phyloP scores from a whole-genome alignment of 148 eudicot genomes.

The Rhododendron kiyosumense region DNA sequence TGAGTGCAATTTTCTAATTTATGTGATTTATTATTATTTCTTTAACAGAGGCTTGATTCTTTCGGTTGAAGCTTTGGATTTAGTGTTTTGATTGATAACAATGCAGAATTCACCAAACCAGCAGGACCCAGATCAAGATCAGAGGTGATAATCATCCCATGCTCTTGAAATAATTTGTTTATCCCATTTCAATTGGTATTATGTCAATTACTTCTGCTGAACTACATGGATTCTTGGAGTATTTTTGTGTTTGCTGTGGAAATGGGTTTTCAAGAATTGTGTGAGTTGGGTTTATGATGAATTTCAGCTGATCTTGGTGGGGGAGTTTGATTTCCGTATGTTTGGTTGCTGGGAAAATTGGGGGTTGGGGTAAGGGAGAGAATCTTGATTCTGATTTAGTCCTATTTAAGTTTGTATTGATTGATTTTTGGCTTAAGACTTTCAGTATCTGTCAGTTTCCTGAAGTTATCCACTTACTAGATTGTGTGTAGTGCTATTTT shows the following conservation, averaged over 20 bases:
- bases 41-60: neutral
- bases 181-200: neutral
- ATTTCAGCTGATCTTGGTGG: neutral
- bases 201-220: neutral
- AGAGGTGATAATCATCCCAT: constrained; percentile 4
- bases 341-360: neutral
- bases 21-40: neutral
- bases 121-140: constrained; percentile 14
- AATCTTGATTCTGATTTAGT: neutral
- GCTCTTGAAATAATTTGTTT: neutral
- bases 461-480: neutral
- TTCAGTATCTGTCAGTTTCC: neutral
- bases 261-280: neutral
- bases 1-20: neutral
- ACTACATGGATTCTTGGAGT: neutral
- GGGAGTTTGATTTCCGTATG: neutral
- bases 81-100: neutral
- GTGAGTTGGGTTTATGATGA: neutral
- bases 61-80: neutral
- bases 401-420: neutral
- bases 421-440: neutral
- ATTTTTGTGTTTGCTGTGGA: neutral
- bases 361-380: neutral
- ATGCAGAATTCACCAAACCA: constrained; percentile 10
- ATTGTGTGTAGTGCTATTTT: neutral